These are phyloP conservation scores for Mycena polygramma DNA, from an alignment of 768 basidiomycete species.

Conservation along the genomic window DNA sequence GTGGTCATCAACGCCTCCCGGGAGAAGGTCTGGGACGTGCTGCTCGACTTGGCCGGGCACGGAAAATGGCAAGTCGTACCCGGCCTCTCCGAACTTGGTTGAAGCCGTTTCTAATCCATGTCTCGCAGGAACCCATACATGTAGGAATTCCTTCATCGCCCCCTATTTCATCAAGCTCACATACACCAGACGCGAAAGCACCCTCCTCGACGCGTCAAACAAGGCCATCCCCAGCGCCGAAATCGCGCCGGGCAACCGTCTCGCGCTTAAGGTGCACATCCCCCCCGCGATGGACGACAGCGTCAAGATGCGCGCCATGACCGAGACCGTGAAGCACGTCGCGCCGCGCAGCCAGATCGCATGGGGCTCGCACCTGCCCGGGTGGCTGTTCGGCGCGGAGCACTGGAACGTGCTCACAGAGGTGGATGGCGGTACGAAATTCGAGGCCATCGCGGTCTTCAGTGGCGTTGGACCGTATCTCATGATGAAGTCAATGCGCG, in stretches of 20 bases:
- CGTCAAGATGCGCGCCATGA: slow-evolving; percentile 24
- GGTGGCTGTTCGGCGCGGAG: slow-evolving; percentile 23
- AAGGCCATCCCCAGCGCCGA: background rate
- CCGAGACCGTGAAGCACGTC: slow-evolving; percentile 19
- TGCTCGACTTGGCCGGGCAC: slow-evolving; percentile 22
- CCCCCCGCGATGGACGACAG: slow-evolving; percentile 31
- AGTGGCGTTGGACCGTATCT: slow-evolving; percentile 8
- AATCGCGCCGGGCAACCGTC: slow-evolving; percentile 9
- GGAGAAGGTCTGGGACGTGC: slow-evolving; percentile 23
- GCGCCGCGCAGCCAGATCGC: slow-evolving; percentile 9
- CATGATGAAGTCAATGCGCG: slow-evolving; percentile 18
- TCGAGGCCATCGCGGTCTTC: slow-evolving; percentile 21
- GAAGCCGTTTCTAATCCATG: background rate
- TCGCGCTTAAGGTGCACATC: slow-evolving; percentile 22
- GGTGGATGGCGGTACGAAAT: slow-evolving; percentile 28
- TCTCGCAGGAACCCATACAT: slow-evolving; percentile 21
- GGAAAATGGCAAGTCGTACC: slow-evolving; percentile 10
- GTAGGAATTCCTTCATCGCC: background rate
- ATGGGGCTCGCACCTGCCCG: slow-evolving; percentile 24
- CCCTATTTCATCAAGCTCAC: background rate
- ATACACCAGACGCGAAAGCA: slow-evolving; percentile 10
- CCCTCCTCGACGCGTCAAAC: slow-evolving; percentile 11
- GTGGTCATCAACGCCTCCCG: slow-evolving; percentile 24
- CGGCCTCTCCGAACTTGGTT: background rate
- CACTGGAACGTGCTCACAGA: slow-evolving; percentile 27